These are phyloP conservation scores for Alternaria infectoria DNA, from an alignment of 2,329 filamentous ascomycete species.

Conservation along the genomic window DNA sequence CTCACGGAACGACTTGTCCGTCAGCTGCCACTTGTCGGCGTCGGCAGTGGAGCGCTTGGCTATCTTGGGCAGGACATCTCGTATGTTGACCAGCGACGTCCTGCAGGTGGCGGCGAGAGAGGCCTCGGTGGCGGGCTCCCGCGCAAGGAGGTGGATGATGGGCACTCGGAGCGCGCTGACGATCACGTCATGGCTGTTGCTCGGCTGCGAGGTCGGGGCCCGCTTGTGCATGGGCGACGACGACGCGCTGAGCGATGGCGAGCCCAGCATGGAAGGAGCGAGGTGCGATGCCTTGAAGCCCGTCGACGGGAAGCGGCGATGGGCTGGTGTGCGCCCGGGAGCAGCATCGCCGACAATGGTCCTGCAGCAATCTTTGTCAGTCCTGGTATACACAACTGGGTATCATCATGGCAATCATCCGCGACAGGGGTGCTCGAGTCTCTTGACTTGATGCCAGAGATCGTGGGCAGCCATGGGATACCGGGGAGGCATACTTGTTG, in stretches of 20 bases:
- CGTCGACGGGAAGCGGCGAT: constrained; percentile 47
- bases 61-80: constrained; percentile 55
- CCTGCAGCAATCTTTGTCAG: constrained; percentile 43
- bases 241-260: constrained; percentile 48
- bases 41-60: constrained; percentile 58
- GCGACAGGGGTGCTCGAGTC: constrained; percentile 18
- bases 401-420: constrained; percentile 4
- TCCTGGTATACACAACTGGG: constrained; percentile 24
- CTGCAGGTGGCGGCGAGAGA: constrained; percentile 42
- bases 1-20: constrained; percentile 66
- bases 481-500: constrained; percentile 56
- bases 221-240: constrained; percentile 45
- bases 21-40: constrained; percentile 54
- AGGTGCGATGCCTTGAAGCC: constrained; percentile 45
- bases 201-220: constrained; percentile 52
- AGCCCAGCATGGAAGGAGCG: constrained; percentile 45
- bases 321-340: constrained; percentile 39
- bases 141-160: constrained; percentile 61
- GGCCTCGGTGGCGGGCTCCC: constrained; percentile 39
- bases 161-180: constrained; percentile 53
- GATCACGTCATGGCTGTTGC: constrained; percentile 38
- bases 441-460: constrained; percentile 24
- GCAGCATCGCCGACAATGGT: constrained; percentile 46
- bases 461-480: constrained; percentile 29
- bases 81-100: constrained; percentile 34